These are phyloP conservation scores for Sophora flavescens DNA, from an alignment of 306 rosid species.

Conservation along the genomic window DNA sequence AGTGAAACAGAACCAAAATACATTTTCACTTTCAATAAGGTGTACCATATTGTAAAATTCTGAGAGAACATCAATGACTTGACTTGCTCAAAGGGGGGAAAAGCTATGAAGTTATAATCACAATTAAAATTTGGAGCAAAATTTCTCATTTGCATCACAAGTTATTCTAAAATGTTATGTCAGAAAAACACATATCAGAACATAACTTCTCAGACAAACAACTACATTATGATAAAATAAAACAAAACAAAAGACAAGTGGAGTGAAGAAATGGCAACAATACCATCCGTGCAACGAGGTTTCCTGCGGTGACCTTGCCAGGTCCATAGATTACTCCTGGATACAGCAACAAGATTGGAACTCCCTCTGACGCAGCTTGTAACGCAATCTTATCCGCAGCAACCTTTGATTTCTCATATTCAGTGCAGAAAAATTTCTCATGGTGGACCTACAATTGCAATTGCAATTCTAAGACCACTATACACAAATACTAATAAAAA, in stretches of 20 bases:
- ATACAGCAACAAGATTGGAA: conserved; percentile 72
- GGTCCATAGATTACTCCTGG: conserved; percentile 94
- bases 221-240: neutral
- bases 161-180: neutral
- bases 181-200: neutral
- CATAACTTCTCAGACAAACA: neutral
- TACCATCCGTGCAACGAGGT: conserved; percentile 77
- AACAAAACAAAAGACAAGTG: neutral
- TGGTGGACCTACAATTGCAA: conserved; percentile 65
- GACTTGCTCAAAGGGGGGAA: neutral
- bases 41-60: conserved; percentile 8
- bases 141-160: neutral
- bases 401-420: conserved; percentile 87
- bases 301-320: conserved; percentile 92
- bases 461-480: neutral
- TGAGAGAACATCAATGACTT: neutral
- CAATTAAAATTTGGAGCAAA: neutral
- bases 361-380: conserved; percentile 74
- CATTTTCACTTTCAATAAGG: conserved; percentile 3
- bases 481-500: neutral
- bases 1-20: conserved; percentile 30
- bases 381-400: conserved; percentile 77
- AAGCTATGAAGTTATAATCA: neutral
- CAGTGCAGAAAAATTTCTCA: conserved; percentile 84
- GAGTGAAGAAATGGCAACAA: neutral